Percentiles rank a stretch among this genome's conserved stretches.
Conservation (phyloP, 805 yeast genomes). For the Diddensiella transvaalensis region DNA sequence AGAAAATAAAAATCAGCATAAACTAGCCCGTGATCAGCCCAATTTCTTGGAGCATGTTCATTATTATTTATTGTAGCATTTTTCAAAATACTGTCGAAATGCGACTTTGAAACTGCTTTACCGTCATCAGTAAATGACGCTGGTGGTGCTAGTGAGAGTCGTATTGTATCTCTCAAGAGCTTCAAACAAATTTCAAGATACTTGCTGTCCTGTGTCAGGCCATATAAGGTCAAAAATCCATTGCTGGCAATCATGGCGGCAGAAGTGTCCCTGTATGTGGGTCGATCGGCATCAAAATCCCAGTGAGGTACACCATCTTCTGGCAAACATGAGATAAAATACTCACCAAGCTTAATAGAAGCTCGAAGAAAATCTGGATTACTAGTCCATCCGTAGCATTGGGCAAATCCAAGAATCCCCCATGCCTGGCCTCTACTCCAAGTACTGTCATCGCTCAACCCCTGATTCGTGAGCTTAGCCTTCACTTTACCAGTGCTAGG, state of each 20-base stretch:
- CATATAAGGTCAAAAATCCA: conserved; percentile 26
- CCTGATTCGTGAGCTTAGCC: conserved; percentile 28
- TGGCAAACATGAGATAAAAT: conserved; percentile 22
- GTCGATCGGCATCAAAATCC: conserved; percentile 32
- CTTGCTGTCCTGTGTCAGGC: conserved; percentile 14
- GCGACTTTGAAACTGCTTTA: conserved; percentile 24
- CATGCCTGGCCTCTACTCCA: conserved; percentile 33
- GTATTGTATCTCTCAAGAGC: conserved; percentile 21
- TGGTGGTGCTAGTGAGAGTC: background rate
- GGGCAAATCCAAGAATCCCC: conserved; percentile 29
- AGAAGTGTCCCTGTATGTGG: conserved; percentile 25
- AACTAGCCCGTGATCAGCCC: conserved; percentile 28
- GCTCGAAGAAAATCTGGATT: conserved; percentile 27
- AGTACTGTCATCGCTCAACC: conserved; percentile 26
- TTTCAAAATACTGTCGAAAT: conserved; percentile 25
- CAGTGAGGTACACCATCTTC: conserved; percentile 29
- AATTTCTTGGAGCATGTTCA: conserved; percentile 17
- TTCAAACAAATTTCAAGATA: conserved; percentile 20
- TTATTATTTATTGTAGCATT: conserved; percentile 29
- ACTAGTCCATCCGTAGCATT: conserved; percentile 27
- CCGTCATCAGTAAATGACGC: conserved; percentile 1
- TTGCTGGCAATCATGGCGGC: conserved; percentile 30
- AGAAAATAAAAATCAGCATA: conserved; percentile 35
- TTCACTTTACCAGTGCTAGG: conserved; percentile 20
- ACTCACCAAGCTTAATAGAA: conserved; percentile 24